Percentiles rank a stretch among this genome's conserved stretches.
Evolutionary conservation across 2,329 filamentous ascomycete genomes (phyloP).

Genomic region (Emmonsiellopsis sp.): DNA sequence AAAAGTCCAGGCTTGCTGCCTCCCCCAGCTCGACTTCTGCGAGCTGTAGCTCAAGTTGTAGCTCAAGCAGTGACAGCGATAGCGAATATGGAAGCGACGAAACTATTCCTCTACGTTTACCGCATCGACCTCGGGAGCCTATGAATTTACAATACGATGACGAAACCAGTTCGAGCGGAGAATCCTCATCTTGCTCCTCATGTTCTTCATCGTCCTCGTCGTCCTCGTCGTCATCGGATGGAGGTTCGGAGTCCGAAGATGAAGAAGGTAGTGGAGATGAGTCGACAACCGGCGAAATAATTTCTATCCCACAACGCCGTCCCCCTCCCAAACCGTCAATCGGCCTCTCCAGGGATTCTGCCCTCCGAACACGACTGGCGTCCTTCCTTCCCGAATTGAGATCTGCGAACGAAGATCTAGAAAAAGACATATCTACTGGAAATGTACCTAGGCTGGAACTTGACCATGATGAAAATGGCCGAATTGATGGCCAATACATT

Average conservation of each 20-base stretch:
- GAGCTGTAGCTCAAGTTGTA: not conserved
- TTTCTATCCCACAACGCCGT: constrained; percentile 20
- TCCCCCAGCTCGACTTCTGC: not conserved
- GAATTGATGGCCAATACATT: constrained; percentile 10
- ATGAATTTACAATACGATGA: constrained; percentile 1
- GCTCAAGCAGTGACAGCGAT: not conserved
- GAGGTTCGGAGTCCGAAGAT: constrained; percentile 16
- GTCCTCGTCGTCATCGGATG: constrained; percentile 18
- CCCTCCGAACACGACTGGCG: constrained; percentile 29
- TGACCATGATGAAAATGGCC: not conserved
- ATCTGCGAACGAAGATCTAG: constrained; percentile 34
- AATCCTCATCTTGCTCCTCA: constrained; percentile 5
- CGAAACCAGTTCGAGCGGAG: constrained; percentile 10
- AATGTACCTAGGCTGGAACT: constrained; percentile 9
- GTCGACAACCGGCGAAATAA: constrained; percentile 4
- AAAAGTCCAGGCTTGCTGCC: not conserved
- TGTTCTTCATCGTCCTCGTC: constrained; percentile 11
- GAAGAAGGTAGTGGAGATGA: not conserved
- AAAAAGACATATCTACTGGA: constrained; percentile 29
- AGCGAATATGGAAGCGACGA: not conserved
- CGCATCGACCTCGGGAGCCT: not conserved
- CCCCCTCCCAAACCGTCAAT: constrained; percentile 28
- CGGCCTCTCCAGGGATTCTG: constrained; percentile 18
- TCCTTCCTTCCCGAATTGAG: constrained; percentile 35
- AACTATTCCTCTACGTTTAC: not conserved